Percentiles rank a stretch among this genome's conserved stretches.
Evolutionary conservation across 208 protist species (phyloP).

Genomic region (Acanthamoeba lugdunensis): DNA sequence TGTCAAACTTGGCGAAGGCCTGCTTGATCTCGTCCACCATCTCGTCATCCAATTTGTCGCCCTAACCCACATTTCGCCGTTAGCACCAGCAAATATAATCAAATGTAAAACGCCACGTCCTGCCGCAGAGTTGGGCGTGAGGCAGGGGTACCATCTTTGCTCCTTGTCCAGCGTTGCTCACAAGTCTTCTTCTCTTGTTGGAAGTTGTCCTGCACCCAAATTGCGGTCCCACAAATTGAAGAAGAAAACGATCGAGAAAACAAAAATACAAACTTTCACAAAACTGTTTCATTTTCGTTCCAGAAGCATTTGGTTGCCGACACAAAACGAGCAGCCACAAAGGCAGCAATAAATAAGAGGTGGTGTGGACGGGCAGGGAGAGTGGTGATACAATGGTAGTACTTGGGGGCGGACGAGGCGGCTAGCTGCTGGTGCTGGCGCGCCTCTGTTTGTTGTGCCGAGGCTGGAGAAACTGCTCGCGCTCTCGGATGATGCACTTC

Average conservation of each 20-base stretch:
- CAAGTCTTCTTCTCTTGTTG: too few species aligned
- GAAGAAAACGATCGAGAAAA: background rate
- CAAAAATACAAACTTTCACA: too few species aligned
- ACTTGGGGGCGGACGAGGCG: too few species aligned
- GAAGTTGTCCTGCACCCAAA: background rate
- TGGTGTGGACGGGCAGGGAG: too few species aligned
- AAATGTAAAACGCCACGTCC: too few species aligned
- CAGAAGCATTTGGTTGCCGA: background rate
- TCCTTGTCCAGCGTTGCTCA: too few species aligned
- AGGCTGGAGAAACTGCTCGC: background rate
- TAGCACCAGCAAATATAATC: too few species aligned
- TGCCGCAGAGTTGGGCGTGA: too few species aligned
- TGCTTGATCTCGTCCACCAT: conserved; percentile 59
- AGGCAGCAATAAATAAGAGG: background rate
- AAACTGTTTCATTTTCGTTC: too few species aligned
- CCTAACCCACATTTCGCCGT: background rate
- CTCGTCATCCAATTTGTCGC: conserved; percentile 46
- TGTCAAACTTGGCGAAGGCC: conserved; percentile 48
- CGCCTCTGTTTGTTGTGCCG: background rate
- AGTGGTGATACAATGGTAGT: too few species aligned
- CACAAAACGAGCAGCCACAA: background rate
- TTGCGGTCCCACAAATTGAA: background rate
- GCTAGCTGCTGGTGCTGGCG: background rate
- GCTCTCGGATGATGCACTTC: conserved; percentile 6
- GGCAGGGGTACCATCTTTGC: background rate